phyloP scores from a whole-genome alignment of 2,329 filamentous ascomycete species.

The Cercospora sojina region DNA sequence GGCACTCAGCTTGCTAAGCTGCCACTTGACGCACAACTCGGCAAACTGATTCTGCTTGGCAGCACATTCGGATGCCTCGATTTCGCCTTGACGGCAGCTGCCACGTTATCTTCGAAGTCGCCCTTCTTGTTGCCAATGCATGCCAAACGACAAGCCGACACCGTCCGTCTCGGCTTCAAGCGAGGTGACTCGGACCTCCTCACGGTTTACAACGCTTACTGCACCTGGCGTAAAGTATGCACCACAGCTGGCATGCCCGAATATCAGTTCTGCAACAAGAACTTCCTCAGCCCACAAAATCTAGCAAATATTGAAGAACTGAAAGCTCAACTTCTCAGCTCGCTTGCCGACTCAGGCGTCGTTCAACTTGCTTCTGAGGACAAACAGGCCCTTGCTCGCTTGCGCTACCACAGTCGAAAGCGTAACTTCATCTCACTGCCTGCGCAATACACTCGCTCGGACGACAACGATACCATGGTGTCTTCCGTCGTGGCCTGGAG shows the following conservation, averaged over 20 bases:
- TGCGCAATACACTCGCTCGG: conserved; percentile 69
- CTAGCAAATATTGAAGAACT: conserved; percentile 91
- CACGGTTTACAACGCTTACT: conserved; percentile 91
- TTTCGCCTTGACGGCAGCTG: conserved; percentile 85
- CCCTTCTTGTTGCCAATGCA: conserved; percentile 87
- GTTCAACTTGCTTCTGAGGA: conserved; percentile 73
- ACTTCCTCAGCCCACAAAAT: conserved; percentile 86
- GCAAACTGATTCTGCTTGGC: conserved; percentile 86
- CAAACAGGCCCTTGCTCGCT: conserved; percentile 64
- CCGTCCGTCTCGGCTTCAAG: conserved; percentile 74
- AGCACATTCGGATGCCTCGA: conserved; percentile 88
- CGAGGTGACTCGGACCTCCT: conserved; percentile 86
- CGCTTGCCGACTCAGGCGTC: conserved; percentile 82
- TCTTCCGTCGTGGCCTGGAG: conserved; percentile 86
- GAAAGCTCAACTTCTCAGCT: conserved; percentile 84
- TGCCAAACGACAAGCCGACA: conserved; percentile 76
- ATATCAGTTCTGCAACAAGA: conserved; percentile 89
- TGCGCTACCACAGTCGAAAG: conserved; percentile 62
- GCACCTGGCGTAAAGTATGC: conserved; percentile 81
- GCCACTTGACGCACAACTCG: conserved; percentile 89
- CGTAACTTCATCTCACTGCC: conserved; percentile 84
- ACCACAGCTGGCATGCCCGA: conserved; percentile 69
- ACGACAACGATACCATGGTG: conserved; percentile 74
- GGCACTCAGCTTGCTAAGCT: conserved; percentile 83
- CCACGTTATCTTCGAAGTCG: conserved; percentile 90